Base-by-base conservation (phyloP, 345 rosid genomes). In the Passiflora organensis region DNA sequence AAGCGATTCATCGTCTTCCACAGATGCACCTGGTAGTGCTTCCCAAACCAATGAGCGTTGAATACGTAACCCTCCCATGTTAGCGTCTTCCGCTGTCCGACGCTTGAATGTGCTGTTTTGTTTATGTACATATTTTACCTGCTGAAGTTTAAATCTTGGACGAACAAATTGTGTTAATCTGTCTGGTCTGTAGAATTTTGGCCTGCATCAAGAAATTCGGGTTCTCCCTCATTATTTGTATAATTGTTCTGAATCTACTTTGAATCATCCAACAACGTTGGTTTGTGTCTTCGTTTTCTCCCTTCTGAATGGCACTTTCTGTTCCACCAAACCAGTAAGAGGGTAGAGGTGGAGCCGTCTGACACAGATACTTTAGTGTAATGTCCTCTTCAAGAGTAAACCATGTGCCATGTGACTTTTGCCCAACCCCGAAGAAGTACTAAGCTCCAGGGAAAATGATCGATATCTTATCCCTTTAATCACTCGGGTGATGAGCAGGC, bases 1-100 rank as follows among this genome's bases (percentile, higher is more conserved):
- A 45, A 76, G 66, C 71, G 79, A 75, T 67, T 64, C 76, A 19
- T 49, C 75, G 28, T 53, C 66, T n/a, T 69, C 81, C 2, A 42
- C 79, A 41, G 63, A 70, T 42, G 56, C 59, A 17, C 44, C 67
- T 6, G 79, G 76, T 59, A 70, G 36, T 58, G 23, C 75, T 55
- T 65, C 83, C 25, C 71, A 52, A 59, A 55, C 55, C 6, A 67
- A 74, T 52, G 78, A 71, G 64, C 68, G 72, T 52, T 79, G 79
- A 76, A 57, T 62, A 16, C 37, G 32, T 56, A 34, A 38, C 38
- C 13, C 6, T 42, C 47, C 46, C 24, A 21, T 54, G n/a, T 41
- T 49, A 44, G 69, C 60, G 50, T 24, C 17, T 28, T 51, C 37
- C 49, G 3, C 15, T 44, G n/a, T 53, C n/a, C n/a, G 54, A 43